Percentiles rank a stretch among this genome's conserved stretches.
These are phyloP conservation scores for Rosa chinensis DNA, from an alignment of 306 rosid genomes.

Conservation along the genomic window DNA sequence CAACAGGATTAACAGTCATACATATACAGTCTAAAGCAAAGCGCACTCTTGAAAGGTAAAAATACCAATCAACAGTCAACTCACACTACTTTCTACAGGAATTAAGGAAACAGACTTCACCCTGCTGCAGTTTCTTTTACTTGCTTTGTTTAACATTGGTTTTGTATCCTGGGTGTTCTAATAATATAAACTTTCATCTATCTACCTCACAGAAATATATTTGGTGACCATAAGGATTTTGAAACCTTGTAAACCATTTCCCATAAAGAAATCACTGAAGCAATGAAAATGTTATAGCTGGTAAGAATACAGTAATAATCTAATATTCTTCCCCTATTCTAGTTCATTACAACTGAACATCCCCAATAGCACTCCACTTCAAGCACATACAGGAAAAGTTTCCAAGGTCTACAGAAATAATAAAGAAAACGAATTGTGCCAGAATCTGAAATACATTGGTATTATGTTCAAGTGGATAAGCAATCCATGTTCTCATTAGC, in stretches of 20 bases:
- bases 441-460: not conserved
- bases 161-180: not conserved
- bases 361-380: not conserved
- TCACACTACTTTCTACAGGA: conserved; percentile 1
- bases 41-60: not conserved
- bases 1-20: not conserved
- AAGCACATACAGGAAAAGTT: not conserved
- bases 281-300: not conserved
- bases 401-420: not conserved
- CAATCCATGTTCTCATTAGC: not conserved
- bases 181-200: not conserved
- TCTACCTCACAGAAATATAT: not conserved
- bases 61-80: not conserved
- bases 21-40: not conserved
- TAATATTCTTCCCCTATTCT: not conserved
- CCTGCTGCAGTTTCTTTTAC: not conserved
- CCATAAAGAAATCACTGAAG: not conserved
- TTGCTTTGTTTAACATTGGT: not conserved
- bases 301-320: not conserved
- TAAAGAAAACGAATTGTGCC: not conserved
- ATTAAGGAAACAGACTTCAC: not conserved
- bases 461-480: not conserved
- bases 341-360: conserved; percentile 1
- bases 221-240: not conserved
- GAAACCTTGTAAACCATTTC: not conserved